A percentile compares a stretch with the other conserved stretches of the same genome.
Conservation (phyloP, 306 rosid genomes). For the Pyrus betulifolia region DNA sequence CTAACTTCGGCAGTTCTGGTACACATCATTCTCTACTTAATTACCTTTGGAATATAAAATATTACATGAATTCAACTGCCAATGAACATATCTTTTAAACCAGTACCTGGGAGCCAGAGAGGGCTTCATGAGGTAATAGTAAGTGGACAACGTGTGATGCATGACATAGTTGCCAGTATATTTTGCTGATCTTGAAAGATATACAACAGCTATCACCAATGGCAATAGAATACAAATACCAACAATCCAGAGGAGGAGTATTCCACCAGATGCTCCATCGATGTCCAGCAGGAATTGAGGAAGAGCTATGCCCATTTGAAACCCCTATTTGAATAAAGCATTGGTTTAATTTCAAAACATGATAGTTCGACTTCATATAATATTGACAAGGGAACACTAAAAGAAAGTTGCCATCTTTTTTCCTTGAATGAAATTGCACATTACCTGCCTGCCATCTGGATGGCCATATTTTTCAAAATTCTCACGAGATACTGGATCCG, state of each 20-base stretch:
- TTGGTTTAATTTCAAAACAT: constrained; percentile 14
- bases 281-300: constrained; percentile 82
- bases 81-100: not conserved
- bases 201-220: constrained; percentile 82
- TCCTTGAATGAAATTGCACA: not conserved
- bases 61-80: not conserved
- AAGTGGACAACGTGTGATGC: constrained; percentile 89
- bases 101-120: constrained; percentile 92
- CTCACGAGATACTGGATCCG: constrained; percentile 81
- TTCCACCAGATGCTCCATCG: constrained; percentile 92
- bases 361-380: not conserved
- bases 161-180: constrained; percentile 94
- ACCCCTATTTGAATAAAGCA: constrained; percentile 57
- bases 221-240: constrained; percentile 97
- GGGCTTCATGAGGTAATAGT: constrained; percentile 87
- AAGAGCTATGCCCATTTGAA: constrained; percentile 98
- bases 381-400: constrained; percentile 1
- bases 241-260: constrained; percentile 92
- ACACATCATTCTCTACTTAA: not conserved
- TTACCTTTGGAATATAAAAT: not conserved
- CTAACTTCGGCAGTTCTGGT: not conserved
- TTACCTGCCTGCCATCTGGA: constrained; percentile 96
- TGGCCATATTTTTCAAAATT: constrained; percentile 96
- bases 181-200: constrained; percentile 92
- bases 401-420: constrained; percentile 2